These are phyloP conservation scores for Citrus inodora DNA, from an alignment of 345 rosid species.

Conservation along the genomic window DNA sequence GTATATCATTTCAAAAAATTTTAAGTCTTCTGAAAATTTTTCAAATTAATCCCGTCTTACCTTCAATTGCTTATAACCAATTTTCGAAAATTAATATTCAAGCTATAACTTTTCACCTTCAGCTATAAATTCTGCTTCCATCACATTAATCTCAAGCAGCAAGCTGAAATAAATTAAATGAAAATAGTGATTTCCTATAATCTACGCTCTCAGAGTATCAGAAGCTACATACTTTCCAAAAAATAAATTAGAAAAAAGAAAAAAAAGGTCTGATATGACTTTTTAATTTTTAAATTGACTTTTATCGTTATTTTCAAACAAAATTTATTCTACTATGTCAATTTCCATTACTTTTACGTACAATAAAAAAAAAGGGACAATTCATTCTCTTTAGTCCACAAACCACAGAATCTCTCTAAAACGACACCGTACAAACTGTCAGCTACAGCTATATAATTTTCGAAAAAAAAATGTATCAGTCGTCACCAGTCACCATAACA, in stretches of 20 bases:
- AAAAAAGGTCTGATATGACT: background rate
- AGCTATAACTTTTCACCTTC: background rate
- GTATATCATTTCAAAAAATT: background rate
- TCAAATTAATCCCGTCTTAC: background rate
- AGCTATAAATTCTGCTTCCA: background rate
- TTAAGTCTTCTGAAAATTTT: background rate
- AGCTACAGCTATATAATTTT: background rate
- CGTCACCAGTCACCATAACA: too few species aligned
- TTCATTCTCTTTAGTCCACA: background rate
- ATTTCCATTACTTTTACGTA: too few species aligned
- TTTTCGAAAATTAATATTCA: background rate
- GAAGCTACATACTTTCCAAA: background rate
- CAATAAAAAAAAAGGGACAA: too few species aligned
- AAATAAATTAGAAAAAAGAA: background rate
- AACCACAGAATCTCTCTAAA: background rate
- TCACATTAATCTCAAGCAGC: background rate
- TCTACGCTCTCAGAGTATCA: background rate
- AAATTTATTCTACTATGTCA: too few species aligned
- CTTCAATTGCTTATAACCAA: background rate
- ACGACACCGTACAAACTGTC: background rate
- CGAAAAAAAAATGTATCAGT: too few species aligned
- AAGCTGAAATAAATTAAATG: background rate
- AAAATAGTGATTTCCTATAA: background rate
- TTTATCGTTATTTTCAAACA: too few species aligned
- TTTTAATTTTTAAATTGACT: too few species aligned